A percentile compares a stretch with the other conserved stretches of the same genome.
phyloP scores from a whole-genome alignment of 345 rosid species.

The Syzygium jambos region DNA sequence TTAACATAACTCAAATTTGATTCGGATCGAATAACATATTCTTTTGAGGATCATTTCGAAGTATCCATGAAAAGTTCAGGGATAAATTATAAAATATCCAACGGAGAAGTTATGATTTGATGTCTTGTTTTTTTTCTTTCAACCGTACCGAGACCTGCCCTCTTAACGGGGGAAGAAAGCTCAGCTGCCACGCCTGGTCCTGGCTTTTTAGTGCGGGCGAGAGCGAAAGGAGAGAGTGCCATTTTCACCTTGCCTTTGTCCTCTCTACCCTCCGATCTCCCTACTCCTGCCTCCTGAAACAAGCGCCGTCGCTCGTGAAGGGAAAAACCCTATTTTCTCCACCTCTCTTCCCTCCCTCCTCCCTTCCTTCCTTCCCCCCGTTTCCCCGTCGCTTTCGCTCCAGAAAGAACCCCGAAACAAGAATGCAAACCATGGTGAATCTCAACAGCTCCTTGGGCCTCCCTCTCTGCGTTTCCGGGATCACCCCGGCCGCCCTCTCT shows the following conservation, averaged over 20 bases:
- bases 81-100: background rate
- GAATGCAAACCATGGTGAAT: slow-evolving; percentile 8
- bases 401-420: background rate
- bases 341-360: background rate
- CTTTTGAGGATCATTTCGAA: too few species aligned
- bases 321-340: background rate
- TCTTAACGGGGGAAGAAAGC: background rate
- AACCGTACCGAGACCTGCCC: background rate
- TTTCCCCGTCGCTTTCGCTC: background rate
- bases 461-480: slow-evolving; percentile 13
- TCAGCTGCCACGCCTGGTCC: background rate
- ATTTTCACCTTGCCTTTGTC: background rate
- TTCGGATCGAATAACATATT: background rate
- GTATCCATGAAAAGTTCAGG: too few species aligned
- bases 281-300: background rate
- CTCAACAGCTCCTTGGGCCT: slow-evolving; percentile 6
- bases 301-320: background rate
- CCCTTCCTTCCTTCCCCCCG: background rate
- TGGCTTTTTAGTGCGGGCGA: background rate
- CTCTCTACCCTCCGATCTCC: background rate
- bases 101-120: background rate
- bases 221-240: background rate
- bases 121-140: background rate
- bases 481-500: background rate
- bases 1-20: background rate